These are phyloP conservation scores for Candida germanica DNA, from an alignment of 805 yeast species.

Conservation along the genomic window DNA sequence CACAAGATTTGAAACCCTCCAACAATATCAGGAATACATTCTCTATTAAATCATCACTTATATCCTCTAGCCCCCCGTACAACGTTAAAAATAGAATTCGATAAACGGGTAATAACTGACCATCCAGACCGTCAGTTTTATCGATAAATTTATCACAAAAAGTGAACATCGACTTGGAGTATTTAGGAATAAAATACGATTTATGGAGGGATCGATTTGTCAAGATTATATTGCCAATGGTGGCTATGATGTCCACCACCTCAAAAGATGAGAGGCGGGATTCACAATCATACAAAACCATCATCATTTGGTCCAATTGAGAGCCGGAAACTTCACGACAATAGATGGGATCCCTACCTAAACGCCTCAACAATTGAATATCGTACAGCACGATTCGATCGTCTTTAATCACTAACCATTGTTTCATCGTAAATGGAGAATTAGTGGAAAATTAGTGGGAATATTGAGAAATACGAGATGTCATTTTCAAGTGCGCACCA, in stretches of 20 bases:
- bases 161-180: slow-evolving; percentile 13
- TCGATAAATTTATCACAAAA: slow-evolving; percentile 10
- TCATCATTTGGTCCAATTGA: slow-evolving; percentile 12
- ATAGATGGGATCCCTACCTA: slow-evolving; percentile 16
- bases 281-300: slow-evolving; percentile 5
- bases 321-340: slow-evolving; percentile 10
- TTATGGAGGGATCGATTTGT: slow-evolving; percentile 21
- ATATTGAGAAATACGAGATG: no score
- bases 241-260: slow-evolving; percentile 16
- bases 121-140: slow-evolving; percentile 4
- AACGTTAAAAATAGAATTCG: slow-evolving; percentile 24
- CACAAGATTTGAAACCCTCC: slow-evolving; percentile 15
- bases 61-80: slow-evolving; percentile 18
- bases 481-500: no score
- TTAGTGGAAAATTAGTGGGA: no score
- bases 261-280: background rate
- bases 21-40: slow-evolving; percentile 13
- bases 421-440: background rate
- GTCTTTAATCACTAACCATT: slow-evolving; percentile 3
- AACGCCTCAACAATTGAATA: slow-evolving; percentile 11
- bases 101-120: slow-evolving; percentile 19
- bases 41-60: slow-evolving; percentile 7
- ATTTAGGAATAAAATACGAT: slow-evolving; percentile 17
- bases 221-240: slow-evolving; percentile 24
- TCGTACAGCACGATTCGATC: slow-evolving; percentile 1